Evolutionary conservation across 2,329 filamentous ascomycete genomes (phyloP), one percentile per base, ranked within the genome.

Genomic region (Pleoardoris graminearum): DNA sequence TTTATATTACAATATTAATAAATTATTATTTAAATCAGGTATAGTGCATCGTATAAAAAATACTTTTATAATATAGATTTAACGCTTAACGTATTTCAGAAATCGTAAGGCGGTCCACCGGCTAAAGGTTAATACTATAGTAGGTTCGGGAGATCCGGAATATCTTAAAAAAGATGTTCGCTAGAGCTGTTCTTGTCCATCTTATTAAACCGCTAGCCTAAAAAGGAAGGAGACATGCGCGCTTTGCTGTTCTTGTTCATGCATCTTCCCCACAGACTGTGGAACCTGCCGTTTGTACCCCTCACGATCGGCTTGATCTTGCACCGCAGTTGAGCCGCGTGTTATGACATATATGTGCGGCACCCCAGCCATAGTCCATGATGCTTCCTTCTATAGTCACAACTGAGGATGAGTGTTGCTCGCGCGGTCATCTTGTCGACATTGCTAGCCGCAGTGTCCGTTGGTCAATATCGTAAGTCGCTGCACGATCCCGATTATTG

Each of bases 391-490:
- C 16, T 23, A 11, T 7, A 17, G 10, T 36, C 33, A 14, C 10
- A 11, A 12, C 33, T 29, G 14, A 37, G 3, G 10, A 47, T 47
- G 44, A 33, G 44, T 37, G 29, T 38, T 22, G 16, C 39, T 43
- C 43, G 33, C 6, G 19, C 25, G 7, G 32, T 43, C 36, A 3
- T 48, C 1, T 29, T 57, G 45, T 53, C 60, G 50, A 56, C 56
- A 41, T 30, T 59, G 38, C 47, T 62, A 44, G 55, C 52, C 54
- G 38, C 48, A 46, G 54, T 35, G 11, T 56, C 52, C 19, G 47
- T 50, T 50, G 56, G 54, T 17, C 60, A 63, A 19, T 52, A 60
- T 58, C 57, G 61, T 63, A 53, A 32, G 54, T 50, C n/a, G 3
- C 4, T n/a, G 14, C 12, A 32, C 27, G n/a, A 14, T 5, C 16